Conservation (phyloP, 2,329 filamentous ascomycete genomes). For the Colletotrichum liriopes region DNA sequence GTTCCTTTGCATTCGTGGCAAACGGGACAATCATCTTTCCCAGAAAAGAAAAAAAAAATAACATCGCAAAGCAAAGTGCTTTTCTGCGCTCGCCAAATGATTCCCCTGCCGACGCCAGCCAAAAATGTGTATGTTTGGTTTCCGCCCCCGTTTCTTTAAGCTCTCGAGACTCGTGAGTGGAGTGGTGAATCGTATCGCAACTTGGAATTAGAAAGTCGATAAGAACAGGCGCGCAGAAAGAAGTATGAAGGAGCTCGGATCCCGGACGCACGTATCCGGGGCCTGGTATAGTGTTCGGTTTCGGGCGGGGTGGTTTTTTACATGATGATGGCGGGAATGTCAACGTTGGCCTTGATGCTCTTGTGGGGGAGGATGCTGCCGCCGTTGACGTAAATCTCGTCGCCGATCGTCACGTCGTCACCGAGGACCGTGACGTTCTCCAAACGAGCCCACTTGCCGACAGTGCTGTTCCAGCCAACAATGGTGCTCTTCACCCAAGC, state of each 20-base stretch:
- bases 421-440: conserved; percentile 99
- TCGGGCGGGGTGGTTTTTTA: conserved; percentile 58
- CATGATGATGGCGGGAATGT: conserved; percentile 81
- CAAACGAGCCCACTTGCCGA: conserved; percentile 94
- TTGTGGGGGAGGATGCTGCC: conserved; percentile 97
- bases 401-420: conserved; percentile 97
- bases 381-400: conserved; percentile 97
- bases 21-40: conserved; percentile 37
- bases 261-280: conserved; percentile 15
- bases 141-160: conserved; percentile 31
- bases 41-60: conserved; percentile 19
- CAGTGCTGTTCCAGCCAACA: conserved; percentile 97
- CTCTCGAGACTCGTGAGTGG: conserved; percentile 37
- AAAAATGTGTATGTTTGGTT: conserved; percentile 41
- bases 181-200: conserved; percentile 43
- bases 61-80: conserved; percentile 40
- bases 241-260: conserved; percentile 30
- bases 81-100: conserved; percentile 42
- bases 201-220: conserved; percentile 43
- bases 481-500: conserved; percentile 99
- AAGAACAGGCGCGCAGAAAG: conserved; percentile 37
- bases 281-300: conserved; percentile 17
- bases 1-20: conserved; percentile 36
- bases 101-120: conserved; percentile 41
- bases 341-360: conserved; percentile 98